Base-by-base conservation (phyloP, 1,284 basidiomycete species). In the Macrocystidia cucumis region DNA sequence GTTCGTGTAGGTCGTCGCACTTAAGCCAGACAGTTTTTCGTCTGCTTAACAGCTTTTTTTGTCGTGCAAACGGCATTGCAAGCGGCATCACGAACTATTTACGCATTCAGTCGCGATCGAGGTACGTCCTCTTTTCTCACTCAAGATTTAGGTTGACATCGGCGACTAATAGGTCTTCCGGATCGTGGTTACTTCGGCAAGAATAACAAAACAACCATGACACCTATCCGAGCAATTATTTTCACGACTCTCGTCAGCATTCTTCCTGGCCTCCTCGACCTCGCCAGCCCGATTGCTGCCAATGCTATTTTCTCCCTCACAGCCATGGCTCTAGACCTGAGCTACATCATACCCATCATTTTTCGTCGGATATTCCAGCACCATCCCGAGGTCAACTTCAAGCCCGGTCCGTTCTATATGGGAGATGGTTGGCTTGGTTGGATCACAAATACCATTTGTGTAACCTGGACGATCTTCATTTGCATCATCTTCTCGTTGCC, bases 371-470 rank as follows among this genome's bases (percentile, higher is more conserved):
- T 83, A 38, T 90, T 73, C 57, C 65, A 72, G 39, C 69, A 82
- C 43, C 90, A 93, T 51, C 89, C 90, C 0, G 90, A 92, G 34
- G 82, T 92, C 23, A 64, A 65, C 46, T 91, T 88, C 67, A 80
- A 79, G 53, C 88, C 89, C 1, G 90, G 90, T n/a, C 90, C 90
- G 12, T 92, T 90, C 62, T 85, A 78, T 54, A 78, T 91, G 67
- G 89, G 89, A 14, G 64, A 76, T 35, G 87, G 86, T 0, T 47
- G 66, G 40, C 54, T 90, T 13, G 86, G 83, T 2, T 72, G 69
- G 61, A 49, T 67, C 9, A 69, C 72, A 45, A 90, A 91, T 51
- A 42, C 67, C 13, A 69, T 69, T 33, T 87, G 85, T 45, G 76
- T 89, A 29, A 31, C 57, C 17, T 86, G 81, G 82, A 81, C 78